Evolutionary conservation across 2,329 filamentous ascomycete species (phyloP).

Genomic region (Corinectria fuckeliana): DNA sequence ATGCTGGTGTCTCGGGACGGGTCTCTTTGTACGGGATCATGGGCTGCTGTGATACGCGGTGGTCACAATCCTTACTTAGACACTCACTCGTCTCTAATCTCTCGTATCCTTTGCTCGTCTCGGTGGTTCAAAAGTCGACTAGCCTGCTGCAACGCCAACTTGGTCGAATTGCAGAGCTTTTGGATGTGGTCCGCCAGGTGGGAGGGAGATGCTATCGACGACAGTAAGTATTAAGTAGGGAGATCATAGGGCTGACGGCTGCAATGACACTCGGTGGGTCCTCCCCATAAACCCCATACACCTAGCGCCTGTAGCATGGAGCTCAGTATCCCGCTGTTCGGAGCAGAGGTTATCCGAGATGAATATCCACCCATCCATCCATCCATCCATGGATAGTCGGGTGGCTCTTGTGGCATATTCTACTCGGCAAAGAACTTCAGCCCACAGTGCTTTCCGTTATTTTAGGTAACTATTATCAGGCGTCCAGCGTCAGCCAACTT

Average conservation of each 20-base stretch:
- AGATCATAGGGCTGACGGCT: conserved; percentile 10
- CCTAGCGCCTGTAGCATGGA: too few relatives aligned
- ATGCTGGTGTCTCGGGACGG: background rate
- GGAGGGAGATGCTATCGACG: background rate
- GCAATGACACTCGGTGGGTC: too few relatives aligned
- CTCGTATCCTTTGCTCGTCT: background rate
- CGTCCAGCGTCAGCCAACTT: conserved; percentile 14
- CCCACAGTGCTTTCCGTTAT: background rate
- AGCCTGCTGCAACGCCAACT: background rate
- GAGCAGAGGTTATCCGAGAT: background rate
- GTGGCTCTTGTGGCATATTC: too few relatives aligned
- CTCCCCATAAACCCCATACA: too few relatives aligned
- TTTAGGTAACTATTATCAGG: background rate
- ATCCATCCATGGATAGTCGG: too few relatives aligned
- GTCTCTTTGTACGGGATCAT: background rate
- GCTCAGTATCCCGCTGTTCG: background rate
- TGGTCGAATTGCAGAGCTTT: background rate
- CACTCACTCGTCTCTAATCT: background rate
- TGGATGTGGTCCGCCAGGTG: background rate
- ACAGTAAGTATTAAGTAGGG: too few relatives aligned
- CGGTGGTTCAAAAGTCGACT: background rate
- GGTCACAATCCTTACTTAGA: background rate
- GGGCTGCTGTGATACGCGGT: background rate
- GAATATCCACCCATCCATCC: too few relatives aligned
- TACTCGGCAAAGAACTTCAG: background rate